Evolutionary conservation across 305 asterid genomes (phyloP).

Genomic region (Euphrasia arctica): DNA sequence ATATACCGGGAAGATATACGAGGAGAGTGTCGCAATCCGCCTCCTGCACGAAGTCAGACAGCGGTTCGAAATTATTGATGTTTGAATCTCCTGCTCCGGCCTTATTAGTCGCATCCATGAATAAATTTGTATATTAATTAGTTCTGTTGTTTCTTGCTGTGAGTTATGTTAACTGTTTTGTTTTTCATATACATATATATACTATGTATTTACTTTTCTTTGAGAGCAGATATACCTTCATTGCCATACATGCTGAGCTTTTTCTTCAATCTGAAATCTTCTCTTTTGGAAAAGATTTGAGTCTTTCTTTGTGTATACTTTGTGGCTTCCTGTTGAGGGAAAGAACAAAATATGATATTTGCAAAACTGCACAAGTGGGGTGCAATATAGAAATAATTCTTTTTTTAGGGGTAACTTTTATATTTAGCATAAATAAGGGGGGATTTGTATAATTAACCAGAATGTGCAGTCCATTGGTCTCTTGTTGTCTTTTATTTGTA

Average conservation of each 20-base stretch:
- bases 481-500: too few relatives aligned
- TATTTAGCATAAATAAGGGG: too few relatives aligned
- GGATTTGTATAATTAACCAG: too few relatives aligned
- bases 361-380: too few relatives aligned
- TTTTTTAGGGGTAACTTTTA: too few relatives aligned
- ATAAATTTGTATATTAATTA: neutral
- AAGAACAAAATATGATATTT: slow-evolving; percentile 21
- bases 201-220: slow-evolving; percentile 30
- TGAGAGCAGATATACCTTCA: slow-evolving; percentile 43
- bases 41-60: slow-evolving; percentile 43
- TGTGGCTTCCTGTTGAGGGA: slow-evolving; percentile 32
- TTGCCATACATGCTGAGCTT: neutral
- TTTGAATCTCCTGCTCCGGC: slow-evolving; percentile 27
- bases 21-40: slow-evolving; percentile 57
- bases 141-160: neutral
- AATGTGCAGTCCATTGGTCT: too few relatives aligned
- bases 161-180: neutral
- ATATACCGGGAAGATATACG: slow-evolving; percentile 55
- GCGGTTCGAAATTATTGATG: slow-evolving; percentile 45
- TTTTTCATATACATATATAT: too few relatives aligned
- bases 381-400: too few relatives aligned
- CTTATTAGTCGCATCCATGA: slow-evolving; percentile 29
- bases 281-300: slow-evolving; percentile 15
- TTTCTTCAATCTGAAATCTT: neutral
- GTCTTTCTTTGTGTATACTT: slow-evolving; percentile 22